Evolutionary conservation across 177 flowering plant species (phyloP), one percentile per base, ranked within the genome.

Genomic region (Vitis hybrid): DNA sequence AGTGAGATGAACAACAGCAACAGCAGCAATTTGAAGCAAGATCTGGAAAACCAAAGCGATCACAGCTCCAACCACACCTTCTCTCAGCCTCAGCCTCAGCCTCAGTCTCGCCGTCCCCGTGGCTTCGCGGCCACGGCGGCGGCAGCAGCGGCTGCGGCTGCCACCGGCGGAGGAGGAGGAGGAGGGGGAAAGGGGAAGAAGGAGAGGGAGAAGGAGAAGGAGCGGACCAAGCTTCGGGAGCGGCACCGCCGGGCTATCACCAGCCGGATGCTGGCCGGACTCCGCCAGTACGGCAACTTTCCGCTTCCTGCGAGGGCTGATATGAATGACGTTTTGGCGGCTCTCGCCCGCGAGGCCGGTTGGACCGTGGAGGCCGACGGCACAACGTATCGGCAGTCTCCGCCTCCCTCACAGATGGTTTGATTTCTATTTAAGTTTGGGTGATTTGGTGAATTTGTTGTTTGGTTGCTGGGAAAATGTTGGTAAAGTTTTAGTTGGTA

Each of bases 271-370:
- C 86, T 92, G 22, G 84, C 96, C 18, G 98, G 96, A 2, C 85
- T 92, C 62, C 84, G 96, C 15, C 94, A 90, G 76, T 88, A 88
- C 75, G 98, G 96, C 8, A 92, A 90, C 70, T 92, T 89, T 74
- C 90, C 94, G 4, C 85, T 92, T 50, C 96, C 96, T 0, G 92
- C 93, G 2, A 87, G 94, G 10, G 94, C 96, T 2, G 98, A 92
- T 77, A 90, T 92, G 94, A 92, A 92, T 60, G 96, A 92, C 21
- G 98, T 92, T n/a, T 86, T 92, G 22, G 91, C 94, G 1, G 94
- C 96, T 15, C 84, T 90, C 2, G 96, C 96, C 1, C 89, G 94
- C 6, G 90, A 90, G 72, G 98, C 98, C 11, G 94, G 98, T 21
- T 90, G 98, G 98, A 82, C 82, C 18, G 98, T 92, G 33, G 98